Evolutionary conservation across 106 monocot genomes (phyloP), one percentile per base, ranked within the genome.

Genomic region (Dioscorea alata): DNA sequence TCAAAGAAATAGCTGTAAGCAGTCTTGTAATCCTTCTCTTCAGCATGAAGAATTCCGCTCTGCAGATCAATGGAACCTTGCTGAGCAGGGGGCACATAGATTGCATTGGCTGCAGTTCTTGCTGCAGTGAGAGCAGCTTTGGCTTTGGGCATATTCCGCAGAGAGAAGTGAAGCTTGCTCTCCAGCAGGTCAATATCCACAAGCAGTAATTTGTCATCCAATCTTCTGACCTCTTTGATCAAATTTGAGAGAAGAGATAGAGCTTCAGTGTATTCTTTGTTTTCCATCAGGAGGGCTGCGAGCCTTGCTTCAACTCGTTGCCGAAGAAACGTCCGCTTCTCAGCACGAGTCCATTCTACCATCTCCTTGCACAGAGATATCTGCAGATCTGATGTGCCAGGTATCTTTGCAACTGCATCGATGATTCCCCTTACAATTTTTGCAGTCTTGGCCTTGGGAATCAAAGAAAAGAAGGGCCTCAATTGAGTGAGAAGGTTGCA

Each of bases 1-100:
- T 96, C 96, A 59, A 96, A 92, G 76, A 96, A 96, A 64, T 96
- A 96, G 75, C 96, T 96, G 80, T 96, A 96, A 0, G 86, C 96
- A 24, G 89, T 96, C 61, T 96, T 96, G 66, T 96, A 92, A 65
- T 96, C 96, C 34, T 96, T 96, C 71, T 96, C 95, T 62, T 96
- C 95, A 0, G 95, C 95, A 63, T 96, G 95, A 49, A 96, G 86
- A 59, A 96, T 96, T 0, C 95, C 95, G 28, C 91, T 91, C 72
- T 96, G 95, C 56, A 96, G 58, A 78, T 96, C 95, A 13, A 91
- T 96, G 0, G 88, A 80, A 14, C 95, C 95, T 62, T 96, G 95
- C 78, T 89, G 95, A 12, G 91, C 91, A 24, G 88, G 91, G 4
- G 95, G 95, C 17, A 96, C 95, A 65, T 96, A 96, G 31, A 96